Conservation (phyloP, 192 early-diverging fungal genomes). For the Helicostylum pulchrum region DNA sequence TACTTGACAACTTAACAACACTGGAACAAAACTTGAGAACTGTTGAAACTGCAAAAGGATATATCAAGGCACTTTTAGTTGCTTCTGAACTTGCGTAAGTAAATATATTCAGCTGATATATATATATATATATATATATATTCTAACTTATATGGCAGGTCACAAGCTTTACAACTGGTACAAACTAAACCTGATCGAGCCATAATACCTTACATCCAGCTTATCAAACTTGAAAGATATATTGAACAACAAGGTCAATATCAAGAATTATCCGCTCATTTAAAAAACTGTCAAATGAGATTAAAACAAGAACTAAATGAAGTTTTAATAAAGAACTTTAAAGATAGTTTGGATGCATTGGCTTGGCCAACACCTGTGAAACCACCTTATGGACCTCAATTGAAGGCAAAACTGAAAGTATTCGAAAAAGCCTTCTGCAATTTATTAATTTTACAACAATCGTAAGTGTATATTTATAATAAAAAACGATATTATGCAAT, state of each 20-base stretch:
- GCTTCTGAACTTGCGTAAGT: constrained; percentile 44
- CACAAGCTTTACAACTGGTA: constrained; percentile 35
- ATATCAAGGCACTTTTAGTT: constrained; percentile 41
- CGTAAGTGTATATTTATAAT: constrained; percentile 13
- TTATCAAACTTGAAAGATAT: constrained; percentile 35
- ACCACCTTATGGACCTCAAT: constrained; percentile 25
- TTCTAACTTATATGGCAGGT: constrained; percentile 12
- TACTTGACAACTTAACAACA: background rate
- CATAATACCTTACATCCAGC: constrained; percentile 40
- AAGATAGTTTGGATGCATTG: constrained; percentile 8
- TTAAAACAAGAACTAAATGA: constrained; percentile 47
- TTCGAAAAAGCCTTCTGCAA: constrained; percentile 12
- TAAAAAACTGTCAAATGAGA: constrained; percentile 29
- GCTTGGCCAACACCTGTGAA: constrained; percentile 19
- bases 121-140: too few species aligned
- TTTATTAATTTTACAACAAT: constrained; percentile 17
- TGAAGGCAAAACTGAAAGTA: constrained; percentile 12
- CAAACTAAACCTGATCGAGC: constrained; percentile 37
- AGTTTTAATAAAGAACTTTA: constrained; percentile 37
- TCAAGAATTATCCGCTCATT: constrained; percentile 32
- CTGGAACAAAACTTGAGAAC: constrained; percentile 9
- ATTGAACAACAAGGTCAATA: constrained; percentile 17
- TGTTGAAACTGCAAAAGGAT: constrained; percentile 13
- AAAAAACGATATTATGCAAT: background rate
- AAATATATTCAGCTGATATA: too few species aligned